Base-by-base conservation (phyloP, 306 rosid species). In the Inga leiocalycina region DNA sequence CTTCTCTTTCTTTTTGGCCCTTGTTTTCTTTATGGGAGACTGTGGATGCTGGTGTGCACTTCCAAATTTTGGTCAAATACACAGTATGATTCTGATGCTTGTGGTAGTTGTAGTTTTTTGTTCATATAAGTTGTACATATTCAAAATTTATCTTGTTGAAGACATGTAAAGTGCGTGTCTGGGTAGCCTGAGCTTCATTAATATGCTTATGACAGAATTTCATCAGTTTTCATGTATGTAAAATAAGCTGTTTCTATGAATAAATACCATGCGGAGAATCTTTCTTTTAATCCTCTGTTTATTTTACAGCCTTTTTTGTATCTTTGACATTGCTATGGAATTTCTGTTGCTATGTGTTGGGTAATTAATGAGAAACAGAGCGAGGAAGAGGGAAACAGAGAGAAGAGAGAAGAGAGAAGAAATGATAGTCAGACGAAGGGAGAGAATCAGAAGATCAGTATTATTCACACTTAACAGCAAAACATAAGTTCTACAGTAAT, bases 171-270 rank as follows among this genome's bases (percentile, higher is more conserved):
- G 39, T 35, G 77, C 35, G 16, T 44, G 5, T 77, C 54, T 77
- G 45, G 69, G 70, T 80, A 37, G 56, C 74, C 74, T 77, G 75
- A 78, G 65, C 43, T 81, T 74, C 74, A 51, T 78, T 66, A 48
- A 41, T 35, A 8, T 70, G 39, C 75, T 48, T 43, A 34, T 56
- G 56, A 71, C 57, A 59, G 32, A 75, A 43, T 59, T n/a, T 27
- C n/a, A 49, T 24, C 62, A 17, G 62, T 70, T 84, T 24, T 84
- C 43, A 46, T 35, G 74, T 19, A 35, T 13, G 66, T 71, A 8
- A 41, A 62, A 68, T 71, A 62, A 73, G 77, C 51, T 69, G 7
- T 22, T 30, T 43, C 44, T 22, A 19, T 51, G 82, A 22, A 44
- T 66, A 57, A 44, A 59, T 79, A 22, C 20, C 13, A 17, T 20